phyloP scores from a whole-genome alignment of 176 grass and related monocot genomes.

The Elymus sibiricus region DNA sequence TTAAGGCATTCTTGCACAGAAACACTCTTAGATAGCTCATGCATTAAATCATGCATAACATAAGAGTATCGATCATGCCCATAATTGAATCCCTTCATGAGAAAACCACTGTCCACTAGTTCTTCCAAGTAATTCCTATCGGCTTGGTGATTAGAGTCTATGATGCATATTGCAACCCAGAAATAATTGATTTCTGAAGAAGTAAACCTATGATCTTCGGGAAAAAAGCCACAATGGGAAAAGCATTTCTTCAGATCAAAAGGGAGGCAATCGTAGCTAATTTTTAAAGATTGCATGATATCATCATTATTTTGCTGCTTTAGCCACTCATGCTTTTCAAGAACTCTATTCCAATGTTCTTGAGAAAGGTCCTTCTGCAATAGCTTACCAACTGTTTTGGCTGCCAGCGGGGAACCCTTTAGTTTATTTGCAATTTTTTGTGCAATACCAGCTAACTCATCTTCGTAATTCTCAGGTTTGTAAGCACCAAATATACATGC shows the following conservation, averaged over 20 bases:
- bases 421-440: background rate
- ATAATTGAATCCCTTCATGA: background rate
- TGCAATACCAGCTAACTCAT: background rate
- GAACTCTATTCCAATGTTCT: background rate
- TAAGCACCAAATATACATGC: background rate
- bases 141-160: background rate
- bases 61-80: fast-evolving
- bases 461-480: background rate
- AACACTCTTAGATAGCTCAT: background rate
- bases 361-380: background rate
- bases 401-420: background rate
- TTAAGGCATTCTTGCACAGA: background rate
- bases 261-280: background rate
- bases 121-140: background rate
- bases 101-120: background rate
- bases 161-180: background rate
- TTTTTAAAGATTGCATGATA: background rate
- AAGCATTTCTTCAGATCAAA: background rate
- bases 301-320: background rate
- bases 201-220: background rate
- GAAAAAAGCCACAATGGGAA: background rate
- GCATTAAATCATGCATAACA: background rate
- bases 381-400: background rate
- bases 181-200: background rate
- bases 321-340: background rate